Evolutionary conservation across 345 rosid species (phyloP).

Genomic region (Trapa incisa): DNA sequence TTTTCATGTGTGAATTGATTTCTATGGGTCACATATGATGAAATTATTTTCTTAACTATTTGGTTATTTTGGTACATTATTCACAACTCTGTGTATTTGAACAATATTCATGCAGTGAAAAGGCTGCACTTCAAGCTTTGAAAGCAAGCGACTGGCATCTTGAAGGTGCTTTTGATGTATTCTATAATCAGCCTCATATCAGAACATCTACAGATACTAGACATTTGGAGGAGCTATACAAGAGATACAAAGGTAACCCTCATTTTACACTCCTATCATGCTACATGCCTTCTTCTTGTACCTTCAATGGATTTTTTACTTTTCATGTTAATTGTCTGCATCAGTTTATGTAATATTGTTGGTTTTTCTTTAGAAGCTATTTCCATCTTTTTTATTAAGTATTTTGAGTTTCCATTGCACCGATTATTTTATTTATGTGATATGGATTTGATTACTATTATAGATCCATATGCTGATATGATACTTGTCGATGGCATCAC

Average conservation of each 20-base stretch:
- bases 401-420: background rate
- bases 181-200: conserved; percentile 75
- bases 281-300: too few species aligned
- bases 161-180: conserved; percentile 87
- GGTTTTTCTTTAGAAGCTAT: background rate
- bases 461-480: conserved; percentile 39
- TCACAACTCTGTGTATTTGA: background rate
- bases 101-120: conserved; percentile 49
- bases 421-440: background rate
- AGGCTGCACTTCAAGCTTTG: conserved; percentile 69
- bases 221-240: conserved; percentile 89
- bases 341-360: background rate
- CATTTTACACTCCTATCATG: too few species aligned
- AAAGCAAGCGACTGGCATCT: conserved; percentile 92
- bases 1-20: too few species aligned
- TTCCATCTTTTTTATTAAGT: background rate
- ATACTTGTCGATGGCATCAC: conserved; percentile 38
- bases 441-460: conserved; percentile 4
- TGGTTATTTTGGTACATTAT: background rate
- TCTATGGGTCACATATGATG: background rate
- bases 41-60: background rate
- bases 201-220: conserved; percentile 56
- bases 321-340: background rate
- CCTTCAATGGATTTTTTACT: too few species aligned
- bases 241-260: conserved; percentile 75